These are phyloP conservation scores for Dorcoceras hygrometricum DNA, from an alignment of 257 asterid genomes.

Conservation along the genomic window DNA sequence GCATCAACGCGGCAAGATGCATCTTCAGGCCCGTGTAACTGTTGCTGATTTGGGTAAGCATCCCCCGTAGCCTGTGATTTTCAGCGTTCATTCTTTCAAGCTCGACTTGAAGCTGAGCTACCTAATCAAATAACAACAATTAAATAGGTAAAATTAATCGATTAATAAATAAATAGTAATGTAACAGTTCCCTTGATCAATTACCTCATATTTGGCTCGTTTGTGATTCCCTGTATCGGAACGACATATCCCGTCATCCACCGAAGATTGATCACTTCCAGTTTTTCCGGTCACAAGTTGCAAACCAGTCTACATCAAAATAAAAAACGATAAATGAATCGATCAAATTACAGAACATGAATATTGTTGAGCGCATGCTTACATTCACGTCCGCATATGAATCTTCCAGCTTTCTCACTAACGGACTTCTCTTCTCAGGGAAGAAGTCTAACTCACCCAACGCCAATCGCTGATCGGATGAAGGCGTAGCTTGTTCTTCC, in stretches of 20 bases:
- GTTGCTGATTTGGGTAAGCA: conserved; percentile 63
- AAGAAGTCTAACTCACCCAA: conserved; percentile 81
- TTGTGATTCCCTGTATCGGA: conserved; percentile 40
- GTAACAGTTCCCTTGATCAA: not conserved
- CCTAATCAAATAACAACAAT: conserved; percentile 24
- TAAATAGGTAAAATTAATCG: no score
- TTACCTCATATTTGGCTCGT: conserved; percentile 64
- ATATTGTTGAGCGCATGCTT: conserved; percentile 11
- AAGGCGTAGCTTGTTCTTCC: conserved; percentile 25
- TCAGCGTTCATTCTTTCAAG: conserved; percentile 63
- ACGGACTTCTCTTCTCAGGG: conserved; percentile 42
- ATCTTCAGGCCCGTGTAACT: conserved; percentile 55
- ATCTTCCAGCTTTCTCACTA: conserved; percentile 54
- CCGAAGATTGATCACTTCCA: conserved; percentile 79
- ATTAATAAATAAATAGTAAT: no score
- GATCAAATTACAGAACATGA: no score
- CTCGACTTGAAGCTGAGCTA: conserved; percentile 58
- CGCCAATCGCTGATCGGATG: conserved; percentile 32
- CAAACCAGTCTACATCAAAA: conserved; percentile 63
- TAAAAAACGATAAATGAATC: not conserved
- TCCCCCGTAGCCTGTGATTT: conserved; percentile 67
- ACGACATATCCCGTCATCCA: conserved; percentile 60
- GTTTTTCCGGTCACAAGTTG: conserved; percentile 75
- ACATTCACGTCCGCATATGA: conserved; percentile 50
- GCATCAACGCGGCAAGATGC: conserved; percentile 55